phyloP scores from a whole-genome alignment of 495 filamentous ascomycete genomes.

The Penicillium bovifimosum region DNA sequence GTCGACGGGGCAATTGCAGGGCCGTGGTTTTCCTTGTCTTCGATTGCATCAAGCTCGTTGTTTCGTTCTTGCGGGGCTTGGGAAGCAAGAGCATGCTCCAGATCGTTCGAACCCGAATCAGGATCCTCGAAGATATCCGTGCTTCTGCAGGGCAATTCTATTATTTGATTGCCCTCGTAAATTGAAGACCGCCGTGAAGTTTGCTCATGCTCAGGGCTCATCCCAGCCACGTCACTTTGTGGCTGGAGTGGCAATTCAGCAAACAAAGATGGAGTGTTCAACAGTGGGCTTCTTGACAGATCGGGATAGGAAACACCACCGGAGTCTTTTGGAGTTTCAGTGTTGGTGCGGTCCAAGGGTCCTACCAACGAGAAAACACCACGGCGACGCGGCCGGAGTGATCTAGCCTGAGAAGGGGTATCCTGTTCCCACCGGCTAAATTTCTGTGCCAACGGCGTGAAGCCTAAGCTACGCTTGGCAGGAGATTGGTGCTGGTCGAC shows the following conservation, averaged over 20 bases:
- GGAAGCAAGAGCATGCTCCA: background rate
- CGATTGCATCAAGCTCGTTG: slow-evolving; percentile 4
- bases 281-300: slow-evolving; percentile 16
- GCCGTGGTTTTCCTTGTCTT: slow-evolving; percentile 32
- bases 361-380: slow-evolving; percentile 47
- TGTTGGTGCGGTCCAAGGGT: slow-evolving; percentile 12
- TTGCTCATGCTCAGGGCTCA: slow-evolving; percentile 7
- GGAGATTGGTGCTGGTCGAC: slow-evolving; percentile 20
- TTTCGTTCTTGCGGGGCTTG: slow-evolving; percentile 14
- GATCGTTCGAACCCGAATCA: background rate
- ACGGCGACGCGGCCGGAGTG: slow-evolving; percentile 26
- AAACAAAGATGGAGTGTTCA: slow-evolving; percentile 14
- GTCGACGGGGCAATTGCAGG: slow-evolving; percentile 31
- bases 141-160: slow-evolving; percentile 11
- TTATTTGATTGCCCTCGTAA: slow-evolving; percentile 1
- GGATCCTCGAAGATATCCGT: slow-evolving; percentile 24
- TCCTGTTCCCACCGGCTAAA: slow-evolving; percentile 55
- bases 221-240: slow-evolving; percentile 3
- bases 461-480: slow-evolving; percentile 38
- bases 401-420: slow-evolving; percentile 42
- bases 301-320: slow-evolving; percentile 25
- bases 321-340: slow-evolving; percentile 2
- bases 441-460: slow-evolving; percentile 57
- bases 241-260: slow-evolving; percentile 17
- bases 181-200: slow-evolving; percentile 1